A percentile compares a stretch with the other conserved stretches of the same genome.
Conservation (phyloP, 371 early-diverging fungal species). For the Funneliformis caledonium region DNA sequence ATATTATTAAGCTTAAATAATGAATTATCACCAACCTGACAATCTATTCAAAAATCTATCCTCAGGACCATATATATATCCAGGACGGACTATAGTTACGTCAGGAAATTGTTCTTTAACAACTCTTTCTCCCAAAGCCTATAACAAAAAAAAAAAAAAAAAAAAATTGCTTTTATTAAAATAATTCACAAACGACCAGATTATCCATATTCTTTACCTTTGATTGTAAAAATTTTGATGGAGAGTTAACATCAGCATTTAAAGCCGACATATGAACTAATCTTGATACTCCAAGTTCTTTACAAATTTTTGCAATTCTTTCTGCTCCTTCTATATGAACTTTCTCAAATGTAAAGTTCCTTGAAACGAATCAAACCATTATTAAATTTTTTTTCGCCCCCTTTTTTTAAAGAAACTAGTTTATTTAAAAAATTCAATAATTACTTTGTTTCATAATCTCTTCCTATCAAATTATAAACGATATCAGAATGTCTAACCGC, state of each 20-base stretch:
- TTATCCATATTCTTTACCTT: slow-evolving; percentile 64
- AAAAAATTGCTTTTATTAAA: neutral
- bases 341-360: slow-evolving; percentile 87
- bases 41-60: slow-evolving; percentile 92
- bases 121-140: slow-evolving; percentile 89
- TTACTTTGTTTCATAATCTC: slow-evolving; percentile 90
- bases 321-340: slow-evolving; percentile 88
- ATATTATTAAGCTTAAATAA: neutral
- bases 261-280: slow-evolving; percentile 92
- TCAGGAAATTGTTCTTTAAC: slow-evolving; percentile 88
- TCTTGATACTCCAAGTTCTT: slow-evolving; percentile 83
- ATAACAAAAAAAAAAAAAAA: slow-evolving; percentile 11
- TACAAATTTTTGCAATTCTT: slow-evolving; percentile 78
- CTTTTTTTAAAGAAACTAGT: neutral
- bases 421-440: slow-evolving; percentile 36
- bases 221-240: slow-evolving; percentile 78
- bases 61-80: slow-evolving; percentile 89
- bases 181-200: neutral
- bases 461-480: slow-evolving; percentile 93
- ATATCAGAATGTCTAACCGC: slow-evolving; percentile 92
- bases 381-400: neutral
- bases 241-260: slow-evolving; percentile 79
- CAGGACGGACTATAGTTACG: slow-evolving; percentile 93
- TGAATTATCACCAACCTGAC: slow-evolving; percentile 62
- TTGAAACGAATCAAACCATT: slow-evolving; percentile 42